Evolutionary conservation across 345 rosid species (phyloP).

Genomic region (Arabidopsis thaliana): TAIR10.1 NC_003070.9:29533001-29533500

Average conservation of each 20-base stretch:
- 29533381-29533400: slow-evolving; percentile 53
- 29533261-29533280: slow-evolving; percentile 55
- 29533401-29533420: slow-evolving; percentile 35
- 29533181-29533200: too few relatives aligned
- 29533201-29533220: too few relatives aligned
- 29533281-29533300: slow-evolving; percentile 43
- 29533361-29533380: slow-evolving; percentile 56
- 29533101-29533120: slow-evolving; percentile 54
- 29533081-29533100: slow-evolving; percentile 38
- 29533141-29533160: slow-evolving; percentile 45
- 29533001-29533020: slow-evolving; percentile 5
- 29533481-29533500: too few relatives aligned
- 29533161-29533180: background rate
- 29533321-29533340: slow-evolving; percentile 40
- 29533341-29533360: slow-evolving; percentile 43
- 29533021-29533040: slow-evolving; percentile 38
- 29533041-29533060: slow-evolving; percentile 49
- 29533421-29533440: background rate
- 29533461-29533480: too few relatives aligned
- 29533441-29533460: too few relatives aligned
- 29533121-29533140: slow-evolving; percentile 48
- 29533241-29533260: slow-evolving; percentile 47
- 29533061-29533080: slow-evolving; percentile 43
- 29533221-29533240: slow-evolving; percentile 47
- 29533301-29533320: slow-evolving; percentile 49